Conservation (phyloP, 2,329 filamentous ascomycete genomes). For the Aspergillus neoniger region DNA sequence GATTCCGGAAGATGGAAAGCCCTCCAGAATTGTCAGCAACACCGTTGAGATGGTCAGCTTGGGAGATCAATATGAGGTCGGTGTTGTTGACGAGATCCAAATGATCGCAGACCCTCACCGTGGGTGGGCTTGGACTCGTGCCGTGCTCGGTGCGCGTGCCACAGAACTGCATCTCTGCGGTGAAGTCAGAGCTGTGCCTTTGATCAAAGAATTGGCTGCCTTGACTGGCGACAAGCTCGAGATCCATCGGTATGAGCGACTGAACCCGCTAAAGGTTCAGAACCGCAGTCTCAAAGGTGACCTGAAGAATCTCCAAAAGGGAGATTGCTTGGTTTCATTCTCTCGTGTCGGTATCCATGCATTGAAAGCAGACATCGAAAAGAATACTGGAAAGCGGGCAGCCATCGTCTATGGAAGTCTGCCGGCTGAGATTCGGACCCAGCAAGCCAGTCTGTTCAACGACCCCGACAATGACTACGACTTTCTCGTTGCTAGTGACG, state of each 20-base stretch:
- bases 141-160: slow-evolving; percentile 81
- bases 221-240: slow-evolving; percentile 79
- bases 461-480: slow-evolving; percentile 95
- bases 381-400: slow-evolving; percentile 72
- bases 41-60: slow-evolving; percentile 87
- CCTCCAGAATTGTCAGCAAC: slow-evolving; percentile 68
- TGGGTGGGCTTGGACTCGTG: slow-evolving; percentile 94
- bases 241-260: slow-evolving; percentile 78
- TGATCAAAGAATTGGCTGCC: slow-evolving; percentile 76
- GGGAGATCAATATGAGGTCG: slow-evolving; percentile 70
- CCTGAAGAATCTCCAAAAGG: slow-evolving; percentile 72
- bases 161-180: slow-evolving; percentile 92
- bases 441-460: slow-evolving; percentile 92
- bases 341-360: slow-evolving; percentile 79
- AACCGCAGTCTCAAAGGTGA: slow-evolving; percentile 63
- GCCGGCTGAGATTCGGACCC: slow-evolving; percentile 87
- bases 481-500: slow-evolving; percentile 88
- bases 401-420: slow-evolving; percentile 91
- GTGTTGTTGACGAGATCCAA: slow-evolving; percentile 97
- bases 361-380: slow-evolving; percentile 76
- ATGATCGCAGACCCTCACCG: slow-evolving; percentile 83
- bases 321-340: slow-evolving; percentile 88
- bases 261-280: slow-evolving; percentile 75
- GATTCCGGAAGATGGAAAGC: slow-evolving; percentile 59
- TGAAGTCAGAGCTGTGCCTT: slow-evolving; percentile 76